Base-by-base conservation (phyloP, 2,329 filamentous ascomycete species). In the Trichothecium roseum region DNA sequence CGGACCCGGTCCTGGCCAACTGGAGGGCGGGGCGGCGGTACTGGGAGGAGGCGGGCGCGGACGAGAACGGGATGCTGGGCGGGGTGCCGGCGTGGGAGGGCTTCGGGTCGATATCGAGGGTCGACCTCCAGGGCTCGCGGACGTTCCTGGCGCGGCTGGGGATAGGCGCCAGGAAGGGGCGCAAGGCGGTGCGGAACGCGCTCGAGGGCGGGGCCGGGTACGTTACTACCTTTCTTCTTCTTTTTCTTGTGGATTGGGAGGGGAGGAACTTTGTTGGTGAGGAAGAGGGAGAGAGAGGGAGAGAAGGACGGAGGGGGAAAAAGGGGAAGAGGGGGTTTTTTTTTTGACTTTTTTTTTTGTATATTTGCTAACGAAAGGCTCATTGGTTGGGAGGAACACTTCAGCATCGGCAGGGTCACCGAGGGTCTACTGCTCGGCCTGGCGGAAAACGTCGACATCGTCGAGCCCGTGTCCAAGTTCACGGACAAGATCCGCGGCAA, bases 381-480 rank as follows among this genome's bases (percentile, higher is more conserved):
- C 6, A 10, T 6, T 24, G 20, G 20, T 10, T 24, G 20, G 6
- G 6, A 10, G 6, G 6, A 29, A 8, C 15, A 15, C 16, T 15
- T 37, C 42, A 78, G 88, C 1, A 93, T 94, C 38, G 89, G 88
- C 1, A 69, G 89, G 29, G 73, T 95, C 40, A 94, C 86, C 0
- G 69, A 81, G 38, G 83, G 82, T 0, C 68, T 95, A 4, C 65
- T 95, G n/a, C 59, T 80, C 18, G 65, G 74, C 17, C 62, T 89
- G 2, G 78, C 81, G n/a, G 63, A 74, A 13, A 61, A 68, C 3
- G 80, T 94, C 6, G 88, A 95, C 53, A 68, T 93, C 16, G 75
- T 95, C 22, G 88, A 95, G 63, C 89, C 88, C 0, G 74, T 94
- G 15, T 64, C 68, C 46, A 86, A 87, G 52, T 94, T 95, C 57